Evolutionary conservation across 805 yeast species (phyloP), one percentile per base, ranked within the genome.

Genomic region (Candida stauntonica): DNA sequence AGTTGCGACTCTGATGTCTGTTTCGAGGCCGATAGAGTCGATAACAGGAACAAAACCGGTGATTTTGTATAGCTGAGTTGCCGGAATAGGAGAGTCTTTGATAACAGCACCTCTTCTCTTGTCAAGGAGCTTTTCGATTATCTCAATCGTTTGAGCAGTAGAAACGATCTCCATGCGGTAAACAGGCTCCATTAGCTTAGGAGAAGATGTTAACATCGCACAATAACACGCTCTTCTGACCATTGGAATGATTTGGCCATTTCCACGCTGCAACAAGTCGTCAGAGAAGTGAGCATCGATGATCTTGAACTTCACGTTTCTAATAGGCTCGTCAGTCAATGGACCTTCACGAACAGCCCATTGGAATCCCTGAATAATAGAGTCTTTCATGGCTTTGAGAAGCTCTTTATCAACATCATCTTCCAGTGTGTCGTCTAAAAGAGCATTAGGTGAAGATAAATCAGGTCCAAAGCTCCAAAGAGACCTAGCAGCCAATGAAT

Each of bases 291-390:
- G 62, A 0, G 77, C 74, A 40, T 80, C 86, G 33, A 86, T 67
- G 29, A 93, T 69, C 39, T 77, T 76, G 60, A 93, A 87, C 46
- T 75, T 78, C 5, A 81, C 76, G 38, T 79, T 73, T 37, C 85
- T 64, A 6, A 93, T 68, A 0, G 85, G 81, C 55, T 87, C 96
- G 44, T 84, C 95, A 45, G 94, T 79, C n/a, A 93, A 64, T 0
- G 99, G 99, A 0, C 99, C 99, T 51, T 86, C 95, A 39, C 77
- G 68, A 0, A 75, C 68, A 3, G 83, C 81, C 93, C 95, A 85
- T 50, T 74, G 72, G 62, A 91, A 93, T 0, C 98, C 99, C 48
- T 80, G 81, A 2, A 66, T 62, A 1, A 89, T 71, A 2, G 77
- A 66, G 6, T 74, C 79, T 44, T 75, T 79, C 20, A 73, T 66